phyloP scores from a whole-genome alignment of 1,284 basidiomycete species.

The Erythrobasidium hasegawianum region DNA sequence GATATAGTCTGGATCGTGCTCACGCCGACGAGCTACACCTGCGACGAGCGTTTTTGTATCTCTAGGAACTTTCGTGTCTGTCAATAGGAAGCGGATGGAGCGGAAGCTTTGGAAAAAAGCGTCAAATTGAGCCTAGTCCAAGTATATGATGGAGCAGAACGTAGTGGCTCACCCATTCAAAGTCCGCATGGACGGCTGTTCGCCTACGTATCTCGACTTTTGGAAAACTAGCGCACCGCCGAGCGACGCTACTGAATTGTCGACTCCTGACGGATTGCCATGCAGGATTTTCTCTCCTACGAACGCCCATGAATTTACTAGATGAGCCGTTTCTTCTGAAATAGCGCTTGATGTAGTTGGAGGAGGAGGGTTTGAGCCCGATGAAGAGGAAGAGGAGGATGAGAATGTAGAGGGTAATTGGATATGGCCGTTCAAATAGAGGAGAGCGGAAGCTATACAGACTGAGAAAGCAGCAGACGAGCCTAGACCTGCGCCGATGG shows the following conservation, averaged over 20 bases:
- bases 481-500: conserved; percentile 96
- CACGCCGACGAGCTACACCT: conserved; percentile 71
- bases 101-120: conserved; percentile 61
- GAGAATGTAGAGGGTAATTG: conserved; percentile 55
- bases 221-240: conserved; percentile 92
- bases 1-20: conserved; percentile 72
- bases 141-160: conserved; percentile 43
- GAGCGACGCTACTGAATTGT: conserved; percentile 89
- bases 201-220: conserved; percentile 65
- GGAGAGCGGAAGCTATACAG: conserved; percentile 74
- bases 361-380: conserved; percentile 52
- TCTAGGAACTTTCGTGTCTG: conserved; percentile 85
- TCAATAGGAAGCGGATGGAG: conserved; percentile 74
- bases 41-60: conserved; percentile 95
- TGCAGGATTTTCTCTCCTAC: conserved; percentile 93
- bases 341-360: conserved; percentile 55
- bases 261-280: conserved; percentile 95
- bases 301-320: conserved; percentile 91
- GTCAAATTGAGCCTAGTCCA: no score
- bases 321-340: conserved; percentile 60
- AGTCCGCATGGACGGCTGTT: conserved; percentile 72
- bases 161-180: conserved; percentile 70
- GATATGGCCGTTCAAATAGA: conserved; percentile 56
- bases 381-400: conserved; percentile 52
- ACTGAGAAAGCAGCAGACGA: conserved; percentile 93